Conservation (phyloP, 108 stramenopile species). For the Pseudonitzschia delicatissima region DNA sequence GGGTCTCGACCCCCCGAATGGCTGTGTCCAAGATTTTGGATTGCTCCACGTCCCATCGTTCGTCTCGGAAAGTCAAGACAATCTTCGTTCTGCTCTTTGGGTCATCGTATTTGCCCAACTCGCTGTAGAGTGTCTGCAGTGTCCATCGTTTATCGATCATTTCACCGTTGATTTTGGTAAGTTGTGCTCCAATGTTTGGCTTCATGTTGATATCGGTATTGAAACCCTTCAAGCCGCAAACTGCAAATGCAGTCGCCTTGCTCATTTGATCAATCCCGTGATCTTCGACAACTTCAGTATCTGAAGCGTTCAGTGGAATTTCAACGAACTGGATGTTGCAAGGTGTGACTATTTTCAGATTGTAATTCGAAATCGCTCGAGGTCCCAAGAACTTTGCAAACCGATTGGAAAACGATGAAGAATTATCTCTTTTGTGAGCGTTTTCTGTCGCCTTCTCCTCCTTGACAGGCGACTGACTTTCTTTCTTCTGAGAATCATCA, state of each 20-base stretch:
- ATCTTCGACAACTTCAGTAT: not conserved
- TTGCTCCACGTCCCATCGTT: conserved; percentile 19
- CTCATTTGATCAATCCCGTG: not conserved
- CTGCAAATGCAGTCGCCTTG: conserved; percentile 17
- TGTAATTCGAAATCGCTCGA: conserved; percentile 15
- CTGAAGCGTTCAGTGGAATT: not conserved
- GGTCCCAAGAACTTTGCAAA: conserved; percentile 22
- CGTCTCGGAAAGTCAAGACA: conserved; percentile 28
- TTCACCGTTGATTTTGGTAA: conserved; percentile 21
- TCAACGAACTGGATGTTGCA: conserved; percentile 24
- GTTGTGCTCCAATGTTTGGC: conserved; percentile 31
- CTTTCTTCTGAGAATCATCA: no score
- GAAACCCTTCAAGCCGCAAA: conserved; percentile 32
- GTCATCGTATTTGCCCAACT: not conserved
- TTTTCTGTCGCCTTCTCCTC: no score
- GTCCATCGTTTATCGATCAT: conserved; percentile 8
- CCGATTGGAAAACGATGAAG: not conserved
- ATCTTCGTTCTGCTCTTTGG: not conserved
- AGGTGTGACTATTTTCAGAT: conserved; percentile 14
- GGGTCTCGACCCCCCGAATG: not conserved
- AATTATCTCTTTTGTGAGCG: no score
- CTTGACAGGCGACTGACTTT: no score
- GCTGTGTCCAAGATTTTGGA: conserved; percentile 8
- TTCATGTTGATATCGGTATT: conserved; percentile 26
- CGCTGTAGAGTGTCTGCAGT: conserved; percentile 4